Percentiles rank a stretch among this genome's conserved stretches.
These are phyloP conservation scores for Aspergillus nomiae DNA, from an alignment of 2,329 filamentous ascomycete species.

Conservation along the genomic window DNA sequence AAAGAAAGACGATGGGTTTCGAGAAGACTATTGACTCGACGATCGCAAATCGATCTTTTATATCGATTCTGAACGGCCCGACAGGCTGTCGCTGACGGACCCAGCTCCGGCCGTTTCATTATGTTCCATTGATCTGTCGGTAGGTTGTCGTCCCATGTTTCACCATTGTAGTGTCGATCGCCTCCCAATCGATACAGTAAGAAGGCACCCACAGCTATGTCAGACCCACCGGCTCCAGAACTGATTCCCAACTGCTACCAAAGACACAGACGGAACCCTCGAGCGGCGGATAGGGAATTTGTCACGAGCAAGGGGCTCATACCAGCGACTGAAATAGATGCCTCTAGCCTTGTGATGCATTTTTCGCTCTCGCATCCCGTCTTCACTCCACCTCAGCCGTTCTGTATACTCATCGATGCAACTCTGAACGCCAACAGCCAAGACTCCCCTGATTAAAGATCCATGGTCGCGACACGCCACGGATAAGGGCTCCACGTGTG, in stretches of 20 bases:
- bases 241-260: background rate
- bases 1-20: background rate
- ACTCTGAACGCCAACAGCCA: background rate
- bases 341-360: background rate
- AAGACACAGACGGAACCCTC: background rate
- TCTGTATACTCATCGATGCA: background rate
- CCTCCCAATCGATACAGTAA: background rate
- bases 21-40: background rate
- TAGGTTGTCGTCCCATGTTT: background rate
- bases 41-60: background rate
- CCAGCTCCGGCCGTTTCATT: background rate
- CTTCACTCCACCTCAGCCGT: background rate
- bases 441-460: background rate
- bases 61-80: background rate
- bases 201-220: background rate
- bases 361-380: background rate
- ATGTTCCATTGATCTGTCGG: constrained; percentile 1
- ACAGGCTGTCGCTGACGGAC: background rate
- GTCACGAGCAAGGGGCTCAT: background rate
- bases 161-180: background rate
- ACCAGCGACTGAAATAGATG: background rate
- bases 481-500: background rate
- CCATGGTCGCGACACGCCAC: background rate
- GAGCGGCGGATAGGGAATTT: background rate
- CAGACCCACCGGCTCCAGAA: background rate